Percentiles rank a stretch among this genome's conserved stretches.
phyloP scores from a whole-genome alignment of 2,329 filamentous ascomycete species.

The Fusarium denticulatum region DNA sequence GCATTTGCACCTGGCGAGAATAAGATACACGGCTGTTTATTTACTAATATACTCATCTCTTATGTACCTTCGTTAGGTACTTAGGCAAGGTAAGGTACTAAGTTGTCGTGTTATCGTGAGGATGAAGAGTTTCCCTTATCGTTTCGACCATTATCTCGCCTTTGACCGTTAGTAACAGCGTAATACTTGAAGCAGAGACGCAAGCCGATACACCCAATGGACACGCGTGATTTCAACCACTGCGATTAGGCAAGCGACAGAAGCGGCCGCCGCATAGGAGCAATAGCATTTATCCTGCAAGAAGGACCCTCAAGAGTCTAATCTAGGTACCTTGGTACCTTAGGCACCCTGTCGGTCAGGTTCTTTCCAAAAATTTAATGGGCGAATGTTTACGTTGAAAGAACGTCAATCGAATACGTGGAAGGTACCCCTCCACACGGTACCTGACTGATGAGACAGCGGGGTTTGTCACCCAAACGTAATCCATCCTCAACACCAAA shows the following conservation, averaged over 20 bases:
- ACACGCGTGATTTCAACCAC: neutral
- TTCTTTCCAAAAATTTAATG: neutral
- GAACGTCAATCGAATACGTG: neutral
- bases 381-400: neutral
- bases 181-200: neutral
- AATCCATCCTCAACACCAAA: slow-evolving; percentile 33
- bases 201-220: neutral
- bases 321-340: too few relatives aligned
- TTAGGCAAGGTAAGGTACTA: too few relatives aligned
- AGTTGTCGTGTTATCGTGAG: neutral
- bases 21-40: neutral
- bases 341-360: neutral
- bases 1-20: neutral
- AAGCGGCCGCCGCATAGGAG: neutral
- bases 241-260: neutral
- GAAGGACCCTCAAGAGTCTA: neutral
- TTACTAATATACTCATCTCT: neutral
- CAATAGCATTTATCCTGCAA: neutral
- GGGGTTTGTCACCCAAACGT: slow-evolving; percentile 33
- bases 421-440: slow-evolving; percentile 10
- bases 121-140: neutral
- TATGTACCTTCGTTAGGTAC: neutral
- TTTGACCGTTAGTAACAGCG: neutral
- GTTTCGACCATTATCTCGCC: neutral
- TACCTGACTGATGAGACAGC: slow-evolving; percentile 11